These are phyloP conservation scores for Eimeria falciformis DNA, from an alignment of 169 alveolate genomes.

Conservation along the genomic window DNA sequence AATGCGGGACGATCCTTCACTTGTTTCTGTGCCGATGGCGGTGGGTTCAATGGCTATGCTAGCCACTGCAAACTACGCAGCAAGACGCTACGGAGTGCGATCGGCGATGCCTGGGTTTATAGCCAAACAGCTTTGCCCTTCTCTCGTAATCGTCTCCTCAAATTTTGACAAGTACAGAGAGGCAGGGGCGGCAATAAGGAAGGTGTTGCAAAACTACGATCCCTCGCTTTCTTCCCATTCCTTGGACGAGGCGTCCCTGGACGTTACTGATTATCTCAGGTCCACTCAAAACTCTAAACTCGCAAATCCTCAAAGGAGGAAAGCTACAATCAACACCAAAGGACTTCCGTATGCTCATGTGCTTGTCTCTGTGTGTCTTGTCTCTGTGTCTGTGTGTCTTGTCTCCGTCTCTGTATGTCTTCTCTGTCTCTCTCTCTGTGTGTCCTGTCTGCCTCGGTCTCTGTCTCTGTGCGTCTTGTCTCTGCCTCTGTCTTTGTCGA, in stretches of 20 bases:
- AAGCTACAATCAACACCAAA: too few relatives aligned
- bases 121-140: constrained; percentile 87
- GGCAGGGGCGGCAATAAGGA: constrained; percentile 31
- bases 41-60: constrained; percentile 90
- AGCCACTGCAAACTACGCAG: constrained; percentile 92
- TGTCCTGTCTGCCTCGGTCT: background rate
- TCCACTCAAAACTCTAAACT: too few relatives aligned
- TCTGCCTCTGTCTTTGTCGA: background rate
- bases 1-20: constrained; percentile 71
- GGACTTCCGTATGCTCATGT: too few relatives aligned
- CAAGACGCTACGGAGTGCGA: constrained; percentile 92
- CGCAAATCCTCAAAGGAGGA: too few relatives aligned
- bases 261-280: constrained; percentile 71
- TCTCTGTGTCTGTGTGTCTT: background rate
- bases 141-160: constrained; percentile 77
- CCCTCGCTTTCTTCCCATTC: constrained; percentile 55
- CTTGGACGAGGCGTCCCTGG: constrained; percentile 76
- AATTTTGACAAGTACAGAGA: constrained; percentile 40
- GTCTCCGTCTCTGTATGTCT: background rate
- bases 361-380: too few relatives aligned
- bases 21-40: constrained; percentile 82
- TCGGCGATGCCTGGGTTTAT: constrained; percentile 95
- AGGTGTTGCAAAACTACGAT: constrained; percentile 61
- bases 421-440: background rate
- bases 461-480: background rate